Percentiles rank a stretch among this genome's conserved stretches.
phyloP scores from a whole-genome alignment of 2,329 filamentous ascomycete genomes.

The Cyanodermella asteris region DNA sequence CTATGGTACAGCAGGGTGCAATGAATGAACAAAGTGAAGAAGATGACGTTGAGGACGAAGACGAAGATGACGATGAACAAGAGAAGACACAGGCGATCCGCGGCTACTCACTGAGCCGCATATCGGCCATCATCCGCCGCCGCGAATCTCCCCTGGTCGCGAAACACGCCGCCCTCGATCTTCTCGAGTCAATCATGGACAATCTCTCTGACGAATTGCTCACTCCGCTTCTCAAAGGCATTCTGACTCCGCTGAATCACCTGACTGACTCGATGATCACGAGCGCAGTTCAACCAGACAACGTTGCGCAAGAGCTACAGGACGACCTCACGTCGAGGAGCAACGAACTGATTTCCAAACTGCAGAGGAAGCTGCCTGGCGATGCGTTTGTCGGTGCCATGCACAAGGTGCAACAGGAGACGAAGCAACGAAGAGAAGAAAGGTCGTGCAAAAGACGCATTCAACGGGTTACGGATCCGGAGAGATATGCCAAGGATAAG shows the following conservation, averaged over 20 bases:
- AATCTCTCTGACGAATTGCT: conserved; percentile 37
- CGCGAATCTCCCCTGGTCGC: conserved; percentile 41
- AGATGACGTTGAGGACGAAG: conserved; percentile 18
- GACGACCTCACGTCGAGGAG: conserved; percentile 43
- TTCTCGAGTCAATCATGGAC: conserved; percentile 47
- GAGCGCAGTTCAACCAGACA: conserved; percentile 47
- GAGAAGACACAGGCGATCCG: conserved; percentile 31
- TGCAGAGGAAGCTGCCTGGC: conserved; percentile 71
- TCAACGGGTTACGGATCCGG: conserved; percentile 64
- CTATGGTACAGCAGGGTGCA: conserved; percentile 15
- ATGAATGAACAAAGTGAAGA: neutral
- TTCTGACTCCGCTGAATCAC: conserved; percentile 53
- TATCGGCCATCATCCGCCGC: conserved; percentile 57
- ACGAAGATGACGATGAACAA: conserved; percentile 22
- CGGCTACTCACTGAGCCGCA: conserved; percentile 55
- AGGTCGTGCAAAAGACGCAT: conserved; percentile 72
- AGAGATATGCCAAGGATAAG: conserved; percentile 58
- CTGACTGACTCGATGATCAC: conserved; percentile 56
- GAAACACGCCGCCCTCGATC: conserved; percentile 53
- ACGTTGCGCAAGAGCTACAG: conserved; percentile 48
- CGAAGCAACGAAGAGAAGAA: conserved; percentile 50
- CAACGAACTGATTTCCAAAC: conserved; percentile 53
- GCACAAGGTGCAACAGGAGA: conserved; percentile 46
- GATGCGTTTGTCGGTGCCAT: conserved; percentile 56
- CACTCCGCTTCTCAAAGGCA: conserved; percentile 37